These are phyloP conservation scores for Ophiostoma ulmi DNA, from an alignment of 2,329 filamentous ascomycete genomes.

Conservation along the genomic window DNA sequence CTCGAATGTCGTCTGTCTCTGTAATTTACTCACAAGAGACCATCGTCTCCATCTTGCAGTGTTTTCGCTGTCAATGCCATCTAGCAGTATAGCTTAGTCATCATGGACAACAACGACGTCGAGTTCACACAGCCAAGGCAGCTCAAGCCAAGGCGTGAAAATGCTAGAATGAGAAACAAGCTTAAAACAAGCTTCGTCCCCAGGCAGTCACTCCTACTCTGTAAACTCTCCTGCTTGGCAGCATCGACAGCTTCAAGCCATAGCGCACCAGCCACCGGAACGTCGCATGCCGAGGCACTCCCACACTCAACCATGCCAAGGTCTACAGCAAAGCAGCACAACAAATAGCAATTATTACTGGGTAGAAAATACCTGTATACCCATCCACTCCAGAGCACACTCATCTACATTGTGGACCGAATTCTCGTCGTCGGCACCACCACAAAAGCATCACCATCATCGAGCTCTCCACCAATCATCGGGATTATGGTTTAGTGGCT, in stretches of 20 bases:
- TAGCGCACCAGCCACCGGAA: constrained; percentile 1
- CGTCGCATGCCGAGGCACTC: neutral
- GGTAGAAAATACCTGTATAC: neutral
- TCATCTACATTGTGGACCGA: neutral
- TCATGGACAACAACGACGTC: neutral
- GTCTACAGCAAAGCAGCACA: neutral
- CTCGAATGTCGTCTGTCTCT: neutral
- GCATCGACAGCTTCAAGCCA: neutral
- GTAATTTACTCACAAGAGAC: neutral
- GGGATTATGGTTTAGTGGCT: constrained; percentile 28
- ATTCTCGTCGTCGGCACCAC: neutral
- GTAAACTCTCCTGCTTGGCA: constrained; percentile 1
- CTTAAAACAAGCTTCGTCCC: neutral
- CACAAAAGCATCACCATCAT: neutral
- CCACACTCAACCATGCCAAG: neutral
- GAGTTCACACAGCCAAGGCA: neutral
- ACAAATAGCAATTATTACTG: too few species aligned
- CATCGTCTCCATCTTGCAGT: neutral
- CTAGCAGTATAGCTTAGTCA: neutral
- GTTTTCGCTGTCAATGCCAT: neutral
- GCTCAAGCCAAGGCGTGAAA: neutral
- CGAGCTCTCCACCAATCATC: neutral
- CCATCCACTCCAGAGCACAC: neutral
- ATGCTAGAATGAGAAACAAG: too few species aligned
- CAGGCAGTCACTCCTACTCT: neutral